phyloP scores from a whole-genome alignment of 1,139 yeast genomes.

The Diutina sp. region DNA sequence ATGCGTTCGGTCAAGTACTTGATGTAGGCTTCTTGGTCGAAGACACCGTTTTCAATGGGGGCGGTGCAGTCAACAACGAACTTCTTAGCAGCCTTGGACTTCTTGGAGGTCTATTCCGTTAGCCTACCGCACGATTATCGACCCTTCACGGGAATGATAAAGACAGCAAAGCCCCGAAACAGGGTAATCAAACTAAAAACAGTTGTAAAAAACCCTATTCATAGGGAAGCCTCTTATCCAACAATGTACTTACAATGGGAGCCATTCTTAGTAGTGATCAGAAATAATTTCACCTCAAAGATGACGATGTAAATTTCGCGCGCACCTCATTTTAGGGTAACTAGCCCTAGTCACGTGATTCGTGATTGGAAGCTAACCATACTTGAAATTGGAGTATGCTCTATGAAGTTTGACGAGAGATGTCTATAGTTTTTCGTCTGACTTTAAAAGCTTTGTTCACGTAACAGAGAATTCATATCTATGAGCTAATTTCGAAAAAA shows the following conservation, averaged over 20 bases:
- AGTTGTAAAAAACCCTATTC: constrained; percentile 19
- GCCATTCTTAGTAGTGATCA: constrained; percentile 42
- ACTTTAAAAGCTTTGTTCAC: too few species aligned
- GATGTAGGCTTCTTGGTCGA: constrained; percentile 95
- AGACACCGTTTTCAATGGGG: constrained; percentile 95
- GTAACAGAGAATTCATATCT: too few species aligned
- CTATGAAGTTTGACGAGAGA: too few species aligned
- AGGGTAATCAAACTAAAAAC: constrained; percentile 5
- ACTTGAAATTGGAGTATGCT: too few species aligned
- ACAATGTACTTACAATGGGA: constrained; percentile 66
- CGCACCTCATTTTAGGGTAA: neutral
- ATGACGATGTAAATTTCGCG: neutral
- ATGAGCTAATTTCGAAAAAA: too few species aligned
- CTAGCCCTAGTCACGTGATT: neutral
- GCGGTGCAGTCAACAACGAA: constrained; percentile 95
- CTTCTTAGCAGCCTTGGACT: constrained; percentile 71
- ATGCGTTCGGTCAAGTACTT: constrained; percentile 98
- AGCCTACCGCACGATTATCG: constrained; percentile 50
- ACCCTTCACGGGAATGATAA: constrained; percentile 15
- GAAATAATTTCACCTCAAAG: neutral
- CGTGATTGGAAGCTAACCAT: neutral
- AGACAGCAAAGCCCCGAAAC: constrained; percentile 43
- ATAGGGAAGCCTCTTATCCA: constrained; percentile 10
- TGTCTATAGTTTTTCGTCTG: too few species aligned
- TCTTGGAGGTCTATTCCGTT: constrained; percentile 63